These are phyloP conservation scores for Waltiozyma sp. DNA, from an alignment of 1,139 yeast genomes.

Conservation along the genomic window DNA sequence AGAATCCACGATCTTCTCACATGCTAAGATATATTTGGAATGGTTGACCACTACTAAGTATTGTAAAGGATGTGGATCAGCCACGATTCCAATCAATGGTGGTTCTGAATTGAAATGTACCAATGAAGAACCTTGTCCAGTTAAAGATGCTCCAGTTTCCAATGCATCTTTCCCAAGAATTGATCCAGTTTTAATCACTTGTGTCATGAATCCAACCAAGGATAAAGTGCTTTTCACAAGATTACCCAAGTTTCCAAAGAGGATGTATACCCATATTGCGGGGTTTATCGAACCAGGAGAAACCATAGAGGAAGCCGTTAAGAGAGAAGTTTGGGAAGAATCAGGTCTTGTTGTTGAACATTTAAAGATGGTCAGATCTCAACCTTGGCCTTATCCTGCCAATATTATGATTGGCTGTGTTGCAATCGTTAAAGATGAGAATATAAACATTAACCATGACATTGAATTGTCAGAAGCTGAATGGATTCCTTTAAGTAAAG, in stretches of 20 bases:
- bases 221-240: constrained; percentile 64
- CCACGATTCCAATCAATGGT: constrained; percentile 62
- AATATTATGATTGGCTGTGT: constrained; percentile 90
- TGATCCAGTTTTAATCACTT: constrained; percentile 82
- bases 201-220: constrained; percentile 54
- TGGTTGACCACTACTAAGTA: constrained; percentile 68
- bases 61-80: constrained; percentile 84
- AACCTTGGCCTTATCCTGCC: constrained; percentile 96
- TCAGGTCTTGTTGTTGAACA: constrained; percentile 62
- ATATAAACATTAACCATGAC: constrained; percentile 63
- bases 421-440: constrained; percentile 47
- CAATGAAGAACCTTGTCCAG: constrained; percentile 37
- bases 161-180: constrained; percentile 74
- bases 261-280: constrained; percentile 76
- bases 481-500: constrained; percentile 59
- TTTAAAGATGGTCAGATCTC: constrained; percentile 57
- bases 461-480: constrained; percentile 73
- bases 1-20: constrained; percentile 64
- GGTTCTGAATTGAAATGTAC: constrained; percentile 73
- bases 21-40: constrained; percentile 75
- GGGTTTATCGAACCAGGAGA: constrained; percentile 97
- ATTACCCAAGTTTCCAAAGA: constrained; percentile 38
- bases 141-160: constrained; percentile 38
- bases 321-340: constrained; percentile 91
- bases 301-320: constrained; percentile 78